A percentile compares a stretch with the other conserved stretches of the same genome.
Conservation (phyloP, 306 rosid species). For the Purshia tridentata region DNA sequence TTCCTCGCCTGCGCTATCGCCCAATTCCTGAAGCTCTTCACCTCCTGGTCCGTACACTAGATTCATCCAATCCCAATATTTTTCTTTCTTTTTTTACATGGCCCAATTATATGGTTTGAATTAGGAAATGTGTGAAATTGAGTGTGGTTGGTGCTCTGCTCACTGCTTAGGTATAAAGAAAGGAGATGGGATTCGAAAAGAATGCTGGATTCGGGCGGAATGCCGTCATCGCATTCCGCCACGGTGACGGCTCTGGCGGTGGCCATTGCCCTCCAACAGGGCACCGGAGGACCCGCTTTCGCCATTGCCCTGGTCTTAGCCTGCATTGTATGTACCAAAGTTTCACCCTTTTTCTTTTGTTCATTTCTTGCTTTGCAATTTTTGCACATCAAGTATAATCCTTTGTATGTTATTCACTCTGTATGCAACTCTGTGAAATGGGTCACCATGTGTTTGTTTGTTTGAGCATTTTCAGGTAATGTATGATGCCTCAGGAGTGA, state of each 20-base stretch:
- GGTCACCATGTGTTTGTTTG: background rate
- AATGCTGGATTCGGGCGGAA: conserved; percentile 85
- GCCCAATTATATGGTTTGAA: conserved; percentile 18
- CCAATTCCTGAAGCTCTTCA: conserved; percentile 94
- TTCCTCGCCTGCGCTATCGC: conserved; percentile 75
- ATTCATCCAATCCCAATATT: background rate
- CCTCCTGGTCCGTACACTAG: conserved; percentile 61
- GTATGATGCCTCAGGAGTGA: conserved; percentile 96
- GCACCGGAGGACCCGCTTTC: conserved; percentile 68
- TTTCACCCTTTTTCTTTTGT: background rate
- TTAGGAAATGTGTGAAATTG: background rate
- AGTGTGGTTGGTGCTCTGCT: background rate
- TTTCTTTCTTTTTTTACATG: background rate
- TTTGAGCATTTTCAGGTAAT: conserved; percentile 58
- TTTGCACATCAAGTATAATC: background rate
- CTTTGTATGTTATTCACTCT: background rate
- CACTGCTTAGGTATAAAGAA: conserved; percentile 71
- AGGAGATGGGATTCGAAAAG: conserved; percentile 86
- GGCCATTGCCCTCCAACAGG: conserved; percentile 73
- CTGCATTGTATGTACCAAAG: conserved; percentile 57
- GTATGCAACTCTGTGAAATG: conserved; percentile 9
- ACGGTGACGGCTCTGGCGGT: conserved; percentile 71
- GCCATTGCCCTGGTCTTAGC: conserved; percentile 76
- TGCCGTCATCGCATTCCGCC: conserved; percentile 95
- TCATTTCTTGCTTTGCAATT: background rate